Percentiles rank a stretch among this genome's conserved stretches.
Evolutionary conservation across 2,329 filamentous ascomycete species (phyloP).

Genomic region (Mycosphaerella arachidis): DNA sequence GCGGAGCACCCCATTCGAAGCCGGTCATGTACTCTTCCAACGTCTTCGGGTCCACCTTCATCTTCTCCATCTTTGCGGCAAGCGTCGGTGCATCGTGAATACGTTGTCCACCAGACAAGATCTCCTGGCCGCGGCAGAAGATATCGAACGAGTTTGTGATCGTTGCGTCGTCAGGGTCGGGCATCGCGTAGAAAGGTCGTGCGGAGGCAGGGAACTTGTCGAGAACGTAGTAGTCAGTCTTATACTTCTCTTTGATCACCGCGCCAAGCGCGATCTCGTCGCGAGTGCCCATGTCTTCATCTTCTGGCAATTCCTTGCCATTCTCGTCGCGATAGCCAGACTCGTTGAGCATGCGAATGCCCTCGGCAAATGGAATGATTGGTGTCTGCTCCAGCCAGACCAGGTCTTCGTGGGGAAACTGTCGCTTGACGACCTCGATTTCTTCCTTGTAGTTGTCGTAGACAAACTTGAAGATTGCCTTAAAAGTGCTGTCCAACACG

Average conservation of each 20-base stretch:
- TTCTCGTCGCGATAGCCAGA: slow-evolving; percentile 74
- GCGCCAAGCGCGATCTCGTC: slow-evolving; percentile 83
- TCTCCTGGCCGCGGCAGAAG: slow-evolving; percentile 88
- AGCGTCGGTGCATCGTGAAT: slow-evolving; percentile 75
- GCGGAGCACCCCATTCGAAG: slow-evolving; percentile 83
- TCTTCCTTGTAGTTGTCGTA: slow-evolving; percentile 67
- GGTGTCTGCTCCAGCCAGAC: slow-evolving; percentile 84
- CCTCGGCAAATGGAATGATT: slow-evolving; percentile 73
- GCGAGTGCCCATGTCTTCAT: slow-evolving; percentile 77
- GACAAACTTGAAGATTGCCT: slow-evolving; percentile 69
- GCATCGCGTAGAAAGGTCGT: slow-evolving; percentile 88
- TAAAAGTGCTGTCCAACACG: slow-evolving; percentile 74
- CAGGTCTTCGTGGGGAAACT: slow-evolving; percentile 82
- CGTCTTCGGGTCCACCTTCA: slow-evolving; percentile 70
- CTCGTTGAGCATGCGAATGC: slow-evolving; percentile 72
- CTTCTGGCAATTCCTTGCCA: slow-evolving; percentile 62
- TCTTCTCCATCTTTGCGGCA: slow-evolving; percentile 69
- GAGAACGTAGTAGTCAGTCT: slow-evolving; percentile 87
- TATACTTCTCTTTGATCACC: slow-evolving; percentile 78
- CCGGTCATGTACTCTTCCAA: slow-evolving; percentile 89
- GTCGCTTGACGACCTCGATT: slow-evolving; percentile 72
- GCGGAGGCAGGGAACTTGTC: slow-evolving; percentile 86
- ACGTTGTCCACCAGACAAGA: slow-evolving; percentile 87
- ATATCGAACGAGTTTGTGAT: slow-evolving; percentile 94
- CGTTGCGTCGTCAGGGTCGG: slow-evolving; percentile 64